These are phyloP conservation scores for Amaranthus hypochondriacus DNA, from an alignment of 148 eudicot genomes.

Conservation along the genomic window DNA sequence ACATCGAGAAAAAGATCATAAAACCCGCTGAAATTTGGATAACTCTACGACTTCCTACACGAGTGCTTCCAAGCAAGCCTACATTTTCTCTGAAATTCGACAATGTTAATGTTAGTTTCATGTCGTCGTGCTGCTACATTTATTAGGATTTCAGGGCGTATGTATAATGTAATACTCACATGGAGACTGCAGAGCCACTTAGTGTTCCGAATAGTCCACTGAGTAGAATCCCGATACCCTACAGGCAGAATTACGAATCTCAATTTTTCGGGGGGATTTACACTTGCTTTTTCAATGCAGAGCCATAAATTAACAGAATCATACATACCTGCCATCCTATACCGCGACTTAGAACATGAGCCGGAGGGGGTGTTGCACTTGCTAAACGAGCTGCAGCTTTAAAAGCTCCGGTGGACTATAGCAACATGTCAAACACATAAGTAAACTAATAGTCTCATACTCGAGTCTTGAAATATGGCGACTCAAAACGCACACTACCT, in stretches of 20 bases:
- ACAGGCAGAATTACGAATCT: slow-evolving; percentile 6
- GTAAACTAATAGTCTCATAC: neutral
- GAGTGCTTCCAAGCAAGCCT: slow-evolving; percentile 92
- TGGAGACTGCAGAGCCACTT: slow-evolving; percentile 90
- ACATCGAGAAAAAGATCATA: slow-evolving; percentile 93
- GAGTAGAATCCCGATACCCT: slow-evolving; percentile 91
- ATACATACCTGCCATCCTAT: slow-evolving; percentile 94
- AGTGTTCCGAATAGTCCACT: slow-evolving; percentile 88
- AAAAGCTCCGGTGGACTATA: slow-evolving; percentile 93
- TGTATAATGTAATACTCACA: slow-evolving; percentile 43
- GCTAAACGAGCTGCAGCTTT: slow-evolving; percentile 96
- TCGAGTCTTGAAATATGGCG: neutral
- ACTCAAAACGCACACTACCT: slow-evolving; percentile 38
- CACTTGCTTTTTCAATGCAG: no score
- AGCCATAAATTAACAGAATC: no score
- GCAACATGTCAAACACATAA: neutral
- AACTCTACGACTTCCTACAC: slow-evolving; percentile 94
- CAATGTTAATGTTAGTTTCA: slow-evolving; percentile 8
- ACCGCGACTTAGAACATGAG: slow-evolving; percentile 97
- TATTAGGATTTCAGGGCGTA: neutral
- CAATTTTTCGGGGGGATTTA: neutral
- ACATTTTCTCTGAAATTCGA: slow-evolving; percentile 69
- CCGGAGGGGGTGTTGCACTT: slow-evolving; percentile 98
- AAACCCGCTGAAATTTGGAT: slow-evolving; percentile 97
- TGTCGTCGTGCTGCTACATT: neutral